These are phyloP conservation scores for Boletus mariae DNA, from an alignment of 1,284 basidiomycete genomes.

Conservation along the genomic window DNA sequence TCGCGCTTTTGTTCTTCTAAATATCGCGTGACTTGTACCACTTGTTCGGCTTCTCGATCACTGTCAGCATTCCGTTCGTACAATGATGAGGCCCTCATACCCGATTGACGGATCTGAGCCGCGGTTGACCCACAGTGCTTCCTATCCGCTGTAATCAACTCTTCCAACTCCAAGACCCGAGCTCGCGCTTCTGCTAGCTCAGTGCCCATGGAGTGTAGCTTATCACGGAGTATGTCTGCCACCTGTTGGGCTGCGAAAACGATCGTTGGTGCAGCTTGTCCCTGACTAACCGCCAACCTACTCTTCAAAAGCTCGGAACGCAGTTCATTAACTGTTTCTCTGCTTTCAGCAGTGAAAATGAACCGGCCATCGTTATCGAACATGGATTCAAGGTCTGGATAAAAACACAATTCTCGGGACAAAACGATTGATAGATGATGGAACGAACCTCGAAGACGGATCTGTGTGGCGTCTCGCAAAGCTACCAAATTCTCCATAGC, in stretches of 20 bases:
- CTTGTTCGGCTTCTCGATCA: conserved; percentile 20
- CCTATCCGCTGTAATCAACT: conserved; percentile 28
- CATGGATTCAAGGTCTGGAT: conserved; percentile 32
- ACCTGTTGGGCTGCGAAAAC: conserved; percentile 46
- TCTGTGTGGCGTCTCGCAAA: conserved; percentile 19
- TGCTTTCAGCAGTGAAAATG: conserved; percentile 30
- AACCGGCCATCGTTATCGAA: conserved; percentile 31
- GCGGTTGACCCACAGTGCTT: conserved; percentile 26
- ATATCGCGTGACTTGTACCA: conserved; percentile 22
- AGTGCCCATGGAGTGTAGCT: conserved; percentile 42
- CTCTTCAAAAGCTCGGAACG: conserved; percentile 34
- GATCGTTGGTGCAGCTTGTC: conserved; percentile 21
- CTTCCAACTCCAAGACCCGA: conserved; percentile 41
- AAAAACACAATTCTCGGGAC: not conserved
- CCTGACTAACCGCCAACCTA: conserved; percentile 30
- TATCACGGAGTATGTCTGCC: conserved; percentile 50
- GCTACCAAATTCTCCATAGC: conserved; percentile 18
- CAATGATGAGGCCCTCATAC: conserved; percentile 21
- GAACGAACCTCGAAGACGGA: conserved; percentile 24
- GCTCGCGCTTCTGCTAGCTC: conserved; percentile 42
- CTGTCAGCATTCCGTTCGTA: conserved; percentile 13
- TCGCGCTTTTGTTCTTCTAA: conserved; percentile 32
- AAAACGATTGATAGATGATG: not conserved
- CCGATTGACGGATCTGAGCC: conserved; percentile 24
- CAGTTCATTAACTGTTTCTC: conserved; percentile 37